Percentiles rank a stretch among this genome's conserved stretches.
These are phyloP conservation scores for Colletotrichum falcatum DNA, from an alignment of 2,329 filamentous ascomycete genomes.

Conservation along the genomic window DNA sequence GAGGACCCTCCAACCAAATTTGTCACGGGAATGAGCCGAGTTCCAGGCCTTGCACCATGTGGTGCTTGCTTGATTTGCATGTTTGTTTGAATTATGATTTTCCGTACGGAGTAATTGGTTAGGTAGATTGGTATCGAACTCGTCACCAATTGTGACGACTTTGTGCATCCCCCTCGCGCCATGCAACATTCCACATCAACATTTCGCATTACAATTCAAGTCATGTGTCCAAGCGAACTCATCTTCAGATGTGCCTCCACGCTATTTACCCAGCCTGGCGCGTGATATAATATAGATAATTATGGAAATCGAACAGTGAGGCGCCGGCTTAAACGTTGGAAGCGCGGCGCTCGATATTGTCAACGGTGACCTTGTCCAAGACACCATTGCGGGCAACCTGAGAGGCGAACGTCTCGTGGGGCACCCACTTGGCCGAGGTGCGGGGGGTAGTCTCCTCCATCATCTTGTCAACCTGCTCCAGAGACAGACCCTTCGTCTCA, in stretches of 20 bases:
- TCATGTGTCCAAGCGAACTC: constrained; percentile 15
- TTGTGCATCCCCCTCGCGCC: constrained; percentile 27
- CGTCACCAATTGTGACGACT: constrained; percentile 26
- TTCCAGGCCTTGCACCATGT: background rate
- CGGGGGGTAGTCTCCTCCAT: constrained; percentile 86
- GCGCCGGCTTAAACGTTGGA: constrained; percentile 49
- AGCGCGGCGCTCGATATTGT: constrained; percentile 48
- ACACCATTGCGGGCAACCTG: constrained; percentile 55
- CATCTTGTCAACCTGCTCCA: constrained; percentile 88
- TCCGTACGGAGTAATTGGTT: background rate
- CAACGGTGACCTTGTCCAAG: constrained; percentile 47
- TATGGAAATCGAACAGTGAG: constrained; percentile 45
- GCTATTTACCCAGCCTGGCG: constrained; percentile 9
- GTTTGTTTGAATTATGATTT: constrained; percentile 25
- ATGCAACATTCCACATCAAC: constrained; percentile 37
- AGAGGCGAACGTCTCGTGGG: constrained; percentile 75
- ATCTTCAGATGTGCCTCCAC: constrained; percentile 19
- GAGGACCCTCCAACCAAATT: background rate
- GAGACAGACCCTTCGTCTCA: constrained; percentile 80
- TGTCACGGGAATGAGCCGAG: constrained; percentile 25
- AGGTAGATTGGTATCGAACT: constrained; percentile 6
- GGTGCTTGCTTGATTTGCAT: constrained; percentile 5
- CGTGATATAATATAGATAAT: constrained; percentile 25
- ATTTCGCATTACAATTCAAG: constrained; percentile 34
- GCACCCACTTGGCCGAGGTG: constrained; percentile 81